phyloP scores from a whole-genome alignment of 2,329 filamentous ascomycete species.

The Alternaria tenuissima region DNA sequence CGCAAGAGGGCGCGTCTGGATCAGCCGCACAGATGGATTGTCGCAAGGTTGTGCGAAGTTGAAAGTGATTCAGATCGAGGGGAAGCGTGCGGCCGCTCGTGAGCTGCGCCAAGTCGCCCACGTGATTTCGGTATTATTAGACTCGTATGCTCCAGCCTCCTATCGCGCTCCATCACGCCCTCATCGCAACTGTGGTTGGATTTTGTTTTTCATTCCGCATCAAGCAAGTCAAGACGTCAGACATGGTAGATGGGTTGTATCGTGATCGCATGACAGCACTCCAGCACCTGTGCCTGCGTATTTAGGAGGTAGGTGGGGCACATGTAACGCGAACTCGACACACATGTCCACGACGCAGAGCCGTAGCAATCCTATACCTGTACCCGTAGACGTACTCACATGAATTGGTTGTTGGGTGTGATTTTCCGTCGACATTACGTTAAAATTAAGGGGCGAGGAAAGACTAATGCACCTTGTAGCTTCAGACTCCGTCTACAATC shows the following conservation, averaged over 20 bases:
- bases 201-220: conserved; percentile 10
- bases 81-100: conserved; percentile 17
- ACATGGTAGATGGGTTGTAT: background rate
- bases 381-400: background rate
- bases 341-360: background rate
- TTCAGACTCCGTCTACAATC: background rate
- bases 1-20: conserved; percentile 14
- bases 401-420: background rate
- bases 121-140: conserved; percentile 24
- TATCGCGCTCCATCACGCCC: background rate
- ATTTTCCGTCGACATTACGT: background rate
- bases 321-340: conserved; percentile 14
- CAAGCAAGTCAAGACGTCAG: background rate
- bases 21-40: background rate
- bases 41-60: conserved; percentile 9
- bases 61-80: conserved; percentile 8
- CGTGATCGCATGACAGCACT: conserved; percentile 2
- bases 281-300: background rate
- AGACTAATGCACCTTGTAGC: conserved; percentile 6
- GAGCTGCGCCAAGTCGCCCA: conserved; percentile 21
- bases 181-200: background rate
- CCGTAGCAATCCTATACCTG: background rate
- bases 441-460: background rate
- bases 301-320: conserved; percentile 8
- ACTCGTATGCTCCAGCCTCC: conserved; percentile 19